A percentile compares a stretch with the other conserved stretches of the same genome.
Conservation (phyloP, 176 grass and related monocot species). For the Cenchrus americanus region DNA sequence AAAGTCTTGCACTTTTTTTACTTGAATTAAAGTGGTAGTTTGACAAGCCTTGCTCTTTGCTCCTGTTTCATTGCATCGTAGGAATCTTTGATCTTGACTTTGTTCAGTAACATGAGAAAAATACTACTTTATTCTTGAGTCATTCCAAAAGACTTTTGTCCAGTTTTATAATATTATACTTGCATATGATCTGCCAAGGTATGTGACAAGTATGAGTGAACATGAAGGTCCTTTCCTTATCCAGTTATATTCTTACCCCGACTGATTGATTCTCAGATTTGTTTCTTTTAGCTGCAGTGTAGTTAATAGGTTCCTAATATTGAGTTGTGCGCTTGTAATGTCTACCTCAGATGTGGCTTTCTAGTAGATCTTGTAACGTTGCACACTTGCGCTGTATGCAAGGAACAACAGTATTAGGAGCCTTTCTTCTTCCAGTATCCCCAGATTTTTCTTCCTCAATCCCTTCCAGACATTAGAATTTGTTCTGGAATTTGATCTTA, state of each 20-base stretch:
- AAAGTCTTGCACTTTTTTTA: background rate
- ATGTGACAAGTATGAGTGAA: constrained; percentile 19
- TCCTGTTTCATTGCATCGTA: constrained; percentile 9
- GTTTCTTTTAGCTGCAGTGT: background rate
- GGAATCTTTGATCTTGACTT: constrained; percentile 18
- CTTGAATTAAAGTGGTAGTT: constrained; percentile 20
- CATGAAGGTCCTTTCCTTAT: background rate
- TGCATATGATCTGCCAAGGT: background rate
- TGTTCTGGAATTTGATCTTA: background rate
- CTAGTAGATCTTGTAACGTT: background rate
- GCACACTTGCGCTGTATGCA: background rate
- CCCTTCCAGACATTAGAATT: background rate
- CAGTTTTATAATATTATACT: constrained; percentile 2
- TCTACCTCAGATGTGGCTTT: constrained; percentile 11
- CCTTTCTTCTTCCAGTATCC: background rate
- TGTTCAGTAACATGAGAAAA: background rate
- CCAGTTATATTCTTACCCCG: background rate
- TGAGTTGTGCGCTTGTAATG: background rate
- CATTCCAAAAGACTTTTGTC: background rate
- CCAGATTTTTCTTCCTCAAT: background rate
- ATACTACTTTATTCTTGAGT: background rate
- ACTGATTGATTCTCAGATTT: background rate
- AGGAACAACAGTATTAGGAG: background rate
- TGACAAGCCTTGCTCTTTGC: background rate
- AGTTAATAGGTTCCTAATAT: background rate